These are phyloP conservation scores for Tephrocybe sp. DNA, from an alignment of 768 basidiomycete genomes.

Conservation along the genomic window DNA sequence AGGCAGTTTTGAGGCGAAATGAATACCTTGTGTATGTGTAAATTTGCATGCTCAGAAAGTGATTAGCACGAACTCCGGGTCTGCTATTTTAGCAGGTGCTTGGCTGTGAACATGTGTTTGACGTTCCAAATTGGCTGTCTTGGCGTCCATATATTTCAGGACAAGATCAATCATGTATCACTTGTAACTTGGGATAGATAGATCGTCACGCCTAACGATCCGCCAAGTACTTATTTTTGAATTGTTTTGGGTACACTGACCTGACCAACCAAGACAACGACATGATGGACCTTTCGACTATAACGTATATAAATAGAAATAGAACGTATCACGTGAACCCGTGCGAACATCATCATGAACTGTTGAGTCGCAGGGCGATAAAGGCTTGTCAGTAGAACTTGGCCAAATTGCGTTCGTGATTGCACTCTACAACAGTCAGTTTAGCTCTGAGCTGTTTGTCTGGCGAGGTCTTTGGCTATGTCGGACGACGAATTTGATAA, in stretches of 20 bases:
- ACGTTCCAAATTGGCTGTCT: slow-evolving; percentile 10
- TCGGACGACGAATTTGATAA: slow-evolving; percentile 54
- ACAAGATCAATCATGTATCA: slow-evolving; percentile 13
- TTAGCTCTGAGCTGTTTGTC: neutral
- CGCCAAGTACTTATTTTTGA: slow-evolving; percentile 15
- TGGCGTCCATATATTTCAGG: slow-evolving; percentile 16
- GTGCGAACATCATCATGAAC: too few species aligned
- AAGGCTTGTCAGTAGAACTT: too few species aligned
- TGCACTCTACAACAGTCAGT: too few species aligned
- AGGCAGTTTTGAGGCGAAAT: slow-evolving; percentile 3
- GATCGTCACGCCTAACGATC: slow-evolving; percentile 7
- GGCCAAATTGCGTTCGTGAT: too few species aligned
- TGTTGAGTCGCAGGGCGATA: too few species aligned
- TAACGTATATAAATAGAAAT: neutral
- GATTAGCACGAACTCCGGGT: slow-evolving; percentile 8
- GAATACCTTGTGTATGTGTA: slow-evolving; percentile 6
- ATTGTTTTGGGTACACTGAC: neutral
- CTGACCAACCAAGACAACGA: too few species aligned
- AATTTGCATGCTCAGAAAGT: slow-evolving; percentile 2
- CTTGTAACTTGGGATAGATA: slow-evolving; percentile 8
- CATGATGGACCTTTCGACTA: too few species aligned
- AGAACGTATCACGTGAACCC: too few species aligned
- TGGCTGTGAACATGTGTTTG: slow-evolving; percentile 22
- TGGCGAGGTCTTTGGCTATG: slow-evolving; percentile 18
- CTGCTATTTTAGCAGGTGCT: slow-evolving; percentile 11